Conservation (phyloP, 306 rosid genomes). For the Casuarina equisetifolia region DNA sequence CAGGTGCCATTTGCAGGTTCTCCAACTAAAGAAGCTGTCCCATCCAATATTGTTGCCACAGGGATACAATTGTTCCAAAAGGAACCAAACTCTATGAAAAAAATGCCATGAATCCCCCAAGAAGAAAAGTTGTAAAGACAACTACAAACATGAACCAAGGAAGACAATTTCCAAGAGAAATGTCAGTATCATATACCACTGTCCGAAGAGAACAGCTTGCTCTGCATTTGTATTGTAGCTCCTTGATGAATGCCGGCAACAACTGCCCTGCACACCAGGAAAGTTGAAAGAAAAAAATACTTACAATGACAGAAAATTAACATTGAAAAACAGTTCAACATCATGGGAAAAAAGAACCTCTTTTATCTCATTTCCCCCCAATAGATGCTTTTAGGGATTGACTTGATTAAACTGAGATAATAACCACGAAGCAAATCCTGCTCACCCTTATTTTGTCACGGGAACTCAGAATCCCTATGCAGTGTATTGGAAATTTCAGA, state of each 20-base stretch:
- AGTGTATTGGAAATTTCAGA: not conserved
- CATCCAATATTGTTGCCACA: not conserved
- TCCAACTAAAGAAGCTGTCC: not conserved
- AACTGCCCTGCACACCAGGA: constrained; percentile 47
- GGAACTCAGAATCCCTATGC: not conserved
- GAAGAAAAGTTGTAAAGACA: not conserved
- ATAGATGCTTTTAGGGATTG: not conserved
- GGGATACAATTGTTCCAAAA: not conserved
- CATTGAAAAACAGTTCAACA: not conserved
- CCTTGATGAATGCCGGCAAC: constrained; percentile 25
- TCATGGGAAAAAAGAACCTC: not conserved
- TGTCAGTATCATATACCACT: constrained; percentile 51
- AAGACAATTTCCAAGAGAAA: constrained; percentile 11
- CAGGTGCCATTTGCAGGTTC: not conserved
- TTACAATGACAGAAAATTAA: not conserved
- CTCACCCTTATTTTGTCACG: not conserved
- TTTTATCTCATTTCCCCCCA: not conserved
- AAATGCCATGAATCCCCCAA: not conserved
- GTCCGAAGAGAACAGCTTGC: constrained; percentile 72
- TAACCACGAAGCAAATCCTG: not conserved
- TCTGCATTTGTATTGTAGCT: constrained; percentile 44
- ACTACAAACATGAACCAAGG: not conserved
- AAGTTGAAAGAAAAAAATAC: not conserved
- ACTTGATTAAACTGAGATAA: not conserved
- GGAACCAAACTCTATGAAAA: not conserved